These are phyloP conservation scores for Verticillium isaacii DNA, from an alignment of 2,329 filamentous ascomycete genomes.

Conservation along the genomic window DNA sequence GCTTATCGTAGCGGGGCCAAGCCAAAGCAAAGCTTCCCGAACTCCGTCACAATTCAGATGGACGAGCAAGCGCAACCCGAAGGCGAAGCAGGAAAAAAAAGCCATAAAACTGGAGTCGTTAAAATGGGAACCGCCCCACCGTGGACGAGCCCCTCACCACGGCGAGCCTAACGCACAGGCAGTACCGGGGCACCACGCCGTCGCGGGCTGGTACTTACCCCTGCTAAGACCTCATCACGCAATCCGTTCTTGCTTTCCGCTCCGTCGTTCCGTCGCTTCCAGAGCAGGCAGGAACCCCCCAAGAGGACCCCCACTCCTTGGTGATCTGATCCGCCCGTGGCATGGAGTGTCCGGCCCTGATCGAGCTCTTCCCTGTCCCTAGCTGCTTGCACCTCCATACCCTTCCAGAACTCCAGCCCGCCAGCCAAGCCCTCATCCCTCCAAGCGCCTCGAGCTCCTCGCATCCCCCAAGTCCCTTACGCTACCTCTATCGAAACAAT, in stretches of 20 bases:
- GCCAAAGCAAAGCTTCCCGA: neutral
- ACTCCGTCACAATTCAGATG: neutral
- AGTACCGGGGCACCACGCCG: neutral
- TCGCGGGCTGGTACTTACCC: neutral
- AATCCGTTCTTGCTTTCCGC: neutral
- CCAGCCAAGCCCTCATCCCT: neutral
- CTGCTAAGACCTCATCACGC: neutral
- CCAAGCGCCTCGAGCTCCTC: neutral
- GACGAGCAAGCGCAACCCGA: neutral
- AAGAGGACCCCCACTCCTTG: neutral
- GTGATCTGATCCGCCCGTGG: neutral
- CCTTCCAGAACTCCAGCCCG: neutral
- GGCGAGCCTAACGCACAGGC: neutral
- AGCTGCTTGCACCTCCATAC: neutral
- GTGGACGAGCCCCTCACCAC: neutral
- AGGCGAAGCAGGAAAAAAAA: neutral
- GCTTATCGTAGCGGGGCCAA: neutral
- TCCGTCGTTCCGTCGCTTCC: neutral
- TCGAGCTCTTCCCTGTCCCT: neutral
- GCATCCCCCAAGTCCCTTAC: neutral
- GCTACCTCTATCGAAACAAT: neutral
- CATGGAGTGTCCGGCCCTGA: neutral
- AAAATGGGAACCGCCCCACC: neutral
- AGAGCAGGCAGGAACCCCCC: neutral
- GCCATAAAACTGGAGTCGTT: neutral